A percentile compares a stretch with the other conserved stretches of the same genome.
Evolutionary conservation across 345 rosid genomes (phyloP).

Genomic region (Gossypium australe): DNA sequence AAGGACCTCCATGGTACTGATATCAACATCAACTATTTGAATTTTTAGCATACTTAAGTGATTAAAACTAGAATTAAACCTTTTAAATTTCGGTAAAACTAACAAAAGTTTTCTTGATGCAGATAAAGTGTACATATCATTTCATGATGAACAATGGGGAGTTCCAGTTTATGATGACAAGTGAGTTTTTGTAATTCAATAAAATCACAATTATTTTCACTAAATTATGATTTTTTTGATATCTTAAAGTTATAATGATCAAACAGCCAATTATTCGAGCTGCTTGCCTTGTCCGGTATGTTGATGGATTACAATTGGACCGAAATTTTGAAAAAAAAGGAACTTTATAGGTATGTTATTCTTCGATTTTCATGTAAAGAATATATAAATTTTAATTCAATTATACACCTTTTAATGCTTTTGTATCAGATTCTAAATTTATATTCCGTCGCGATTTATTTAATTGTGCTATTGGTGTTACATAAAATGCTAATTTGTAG

Average conservation of each 20-base stretch:
- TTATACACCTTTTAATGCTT: not conserved
- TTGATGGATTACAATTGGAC: constrained; percentile 98
- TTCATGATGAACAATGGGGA: constrained; percentile 97
- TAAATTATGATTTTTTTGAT: not conserved
- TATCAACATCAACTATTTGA: too few species aligned
- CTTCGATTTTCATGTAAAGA: not conserved
- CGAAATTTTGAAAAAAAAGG: constrained; percentile 74
- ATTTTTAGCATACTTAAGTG: too few species aligned
- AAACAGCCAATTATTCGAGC: constrained; percentile 80
- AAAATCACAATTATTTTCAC: not conserved
- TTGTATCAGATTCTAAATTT: not conserved
- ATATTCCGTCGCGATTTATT: too few species aligned
- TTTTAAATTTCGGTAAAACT: too few species aligned
- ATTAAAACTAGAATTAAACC: too few species aligned
- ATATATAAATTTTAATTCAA: not conserved
- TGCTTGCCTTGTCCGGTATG: constrained; percentile 85
- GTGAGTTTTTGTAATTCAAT: constrained; percentile 37
- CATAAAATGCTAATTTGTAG: too few species aligned
- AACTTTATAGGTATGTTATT: constrained; percentile 47
- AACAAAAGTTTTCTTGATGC: constrained; percentile 18
- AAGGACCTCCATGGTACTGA: too few species aligned
- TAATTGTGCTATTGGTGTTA: too few species aligned
- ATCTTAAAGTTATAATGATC: not conserved
- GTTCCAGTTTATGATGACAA: constrained; percentile 87
- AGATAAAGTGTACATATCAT: constrained; percentile 75